Conservation (phyloP, 2,329 filamentous ascomycete species). For the Penicillium olsonii region DNA sequence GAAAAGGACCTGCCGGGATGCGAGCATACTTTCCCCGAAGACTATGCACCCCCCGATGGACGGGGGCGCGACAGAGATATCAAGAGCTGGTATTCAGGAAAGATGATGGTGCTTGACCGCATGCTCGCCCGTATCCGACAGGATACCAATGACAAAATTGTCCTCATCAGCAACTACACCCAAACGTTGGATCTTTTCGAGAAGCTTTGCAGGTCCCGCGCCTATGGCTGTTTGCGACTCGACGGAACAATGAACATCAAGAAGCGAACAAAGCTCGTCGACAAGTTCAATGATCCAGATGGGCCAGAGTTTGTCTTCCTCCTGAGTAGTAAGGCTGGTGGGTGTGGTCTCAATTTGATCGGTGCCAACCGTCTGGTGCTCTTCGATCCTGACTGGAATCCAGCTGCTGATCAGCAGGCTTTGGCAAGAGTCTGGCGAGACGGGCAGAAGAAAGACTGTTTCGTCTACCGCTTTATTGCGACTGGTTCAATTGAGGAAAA, state of each 20-base stretch:
- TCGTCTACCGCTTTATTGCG: slow-evolving; percentile 98
- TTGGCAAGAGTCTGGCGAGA: slow-evolving; percentile 98
- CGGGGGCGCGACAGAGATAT: slow-evolving; percentile 88
- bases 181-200: slow-evolving; percentile 95
- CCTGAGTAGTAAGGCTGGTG: slow-evolving; percentile 94
- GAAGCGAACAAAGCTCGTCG: slow-evolving; percentile 94
- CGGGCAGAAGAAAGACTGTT: slow-evolving; percentile 98
- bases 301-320: slow-evolving; percentile 91
- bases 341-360: slow-evolving; percentile 93
- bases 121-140: slow-evolving; percentile 95
- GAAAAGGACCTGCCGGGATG: slow-evolving; percentile 82
- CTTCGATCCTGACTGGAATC: slow-evolving; percentile 98
- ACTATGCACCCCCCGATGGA: slow-evolving; percentile 84
- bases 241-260: slow-evolving; percentile 98
- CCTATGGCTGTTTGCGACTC: slow-evolving; percentile 83
- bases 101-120: slow-evolving; percentile 96
- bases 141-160: slow-evolving; percentile 98
- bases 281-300: slow-evolving; percentile 94
- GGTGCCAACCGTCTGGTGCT: slow-evolving; percentile 92
- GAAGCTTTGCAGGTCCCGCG: slow-evolving; percentile 78
- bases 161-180: slow-evolving; percentile 98
- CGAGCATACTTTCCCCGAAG: slow-evolving; percentile 77
- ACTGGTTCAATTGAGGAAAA: slow-evolving; percentile 99
- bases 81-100: slow-evolving; percentile 94
- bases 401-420: slow-evolving; percentile 94